Evolutionary conservation across 2,329 filamentous ascomycete genomes (phyloP).

Genomic region (Penicillium sp.): DNA sequence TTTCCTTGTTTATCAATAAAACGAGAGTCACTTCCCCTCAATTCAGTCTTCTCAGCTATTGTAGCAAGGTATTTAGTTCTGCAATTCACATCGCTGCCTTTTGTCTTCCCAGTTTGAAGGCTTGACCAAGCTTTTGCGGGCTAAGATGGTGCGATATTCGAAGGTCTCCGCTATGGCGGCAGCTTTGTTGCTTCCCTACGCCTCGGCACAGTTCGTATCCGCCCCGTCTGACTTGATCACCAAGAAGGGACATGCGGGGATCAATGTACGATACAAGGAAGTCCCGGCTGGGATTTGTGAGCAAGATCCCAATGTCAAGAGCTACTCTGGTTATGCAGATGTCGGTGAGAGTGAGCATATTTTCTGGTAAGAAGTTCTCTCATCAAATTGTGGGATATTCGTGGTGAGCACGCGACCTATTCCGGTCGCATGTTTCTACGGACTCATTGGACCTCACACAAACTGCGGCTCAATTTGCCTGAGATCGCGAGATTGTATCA

Average conservation of each 20-base stretch:
- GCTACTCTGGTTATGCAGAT: conserved; percentile 32
- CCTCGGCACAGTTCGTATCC: conserved; percentile 25
- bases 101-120: not conserved
- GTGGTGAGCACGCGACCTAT: not conserved
- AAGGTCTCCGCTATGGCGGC: conserved; percentile 7
- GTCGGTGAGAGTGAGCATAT: conserved; percentile 30
- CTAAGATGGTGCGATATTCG: conserved; percentile 17
- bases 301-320: conserved; percentile 30
- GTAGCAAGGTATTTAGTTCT: not conserved
- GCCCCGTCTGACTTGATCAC: conserved; percentile 26
- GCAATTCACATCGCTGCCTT: no score
- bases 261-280: conserved; percentile 29
- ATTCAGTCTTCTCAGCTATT: not conserved
- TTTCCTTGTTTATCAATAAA: conserved; percentile 5
- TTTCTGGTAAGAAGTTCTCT: conserved; percentile 24
- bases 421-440: not conserved
- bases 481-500: not conserved
- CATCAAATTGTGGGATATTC: not conserved
- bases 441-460: no score
- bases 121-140: not conserved
- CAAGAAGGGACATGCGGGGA: conserved; percentile 25
- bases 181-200: conserved; percentile 13
- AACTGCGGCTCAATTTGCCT: not conserved
- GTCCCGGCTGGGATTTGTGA: conserved; percentile 30
- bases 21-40: not conserved